A percentile compares a stretch with the other conserved stretches of the same genome.
Conservation (phyloP, 768 basidiomycete genomes). For the Agaricus sinodeliciosus region DNA sequence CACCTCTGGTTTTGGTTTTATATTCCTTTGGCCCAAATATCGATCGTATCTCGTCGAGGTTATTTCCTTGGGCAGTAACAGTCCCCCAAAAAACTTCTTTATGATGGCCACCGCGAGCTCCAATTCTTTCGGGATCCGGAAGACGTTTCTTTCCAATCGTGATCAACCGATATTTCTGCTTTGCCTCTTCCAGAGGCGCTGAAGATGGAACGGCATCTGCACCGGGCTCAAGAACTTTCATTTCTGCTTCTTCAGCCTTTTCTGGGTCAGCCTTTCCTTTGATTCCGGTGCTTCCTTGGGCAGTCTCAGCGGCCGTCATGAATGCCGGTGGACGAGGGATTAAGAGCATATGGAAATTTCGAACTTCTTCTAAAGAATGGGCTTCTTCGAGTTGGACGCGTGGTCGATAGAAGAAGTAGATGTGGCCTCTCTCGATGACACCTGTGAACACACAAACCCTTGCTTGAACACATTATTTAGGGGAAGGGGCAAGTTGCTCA, state of each 20-base stretch:
- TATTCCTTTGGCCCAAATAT: conserved; percentile 46
- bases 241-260: conserved; percentile 24
- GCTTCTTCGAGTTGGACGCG: conserved; percentile 47
- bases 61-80: conserved; percentile 43
- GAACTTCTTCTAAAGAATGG: conserved; percentile 49
- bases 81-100: conserved; percentile 49
- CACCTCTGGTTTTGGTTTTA: conserved; percentile 58
- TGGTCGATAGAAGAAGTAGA: conserved; percentile 63
- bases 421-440: conserved; percentile 50
- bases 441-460: conserved; percentile 23
- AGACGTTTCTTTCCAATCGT: conserved; percentile 54
- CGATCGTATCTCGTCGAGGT: conserved; percentile 39
- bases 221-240: conserved; percentile 35
- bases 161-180: conserved; percentile 44
- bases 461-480: not conserved
- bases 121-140: conserved; percentile 35
- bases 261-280: conserved; percentile 16
- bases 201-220: conserved; percentile 45
- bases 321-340: conserved; percentile 48
- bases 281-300: conserved; percentile 2
- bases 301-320: conserved; percentile 14
- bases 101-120: conserved; percentile 20
- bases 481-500: not conserved
- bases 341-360: conserved; percentile 53
- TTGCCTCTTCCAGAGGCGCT: conserved; percentile 23